phyloP scores from a whole-genome alignment of 2,329 filamentous ascomycete genomes.

The Aspergillus tubingensis region DNA sequence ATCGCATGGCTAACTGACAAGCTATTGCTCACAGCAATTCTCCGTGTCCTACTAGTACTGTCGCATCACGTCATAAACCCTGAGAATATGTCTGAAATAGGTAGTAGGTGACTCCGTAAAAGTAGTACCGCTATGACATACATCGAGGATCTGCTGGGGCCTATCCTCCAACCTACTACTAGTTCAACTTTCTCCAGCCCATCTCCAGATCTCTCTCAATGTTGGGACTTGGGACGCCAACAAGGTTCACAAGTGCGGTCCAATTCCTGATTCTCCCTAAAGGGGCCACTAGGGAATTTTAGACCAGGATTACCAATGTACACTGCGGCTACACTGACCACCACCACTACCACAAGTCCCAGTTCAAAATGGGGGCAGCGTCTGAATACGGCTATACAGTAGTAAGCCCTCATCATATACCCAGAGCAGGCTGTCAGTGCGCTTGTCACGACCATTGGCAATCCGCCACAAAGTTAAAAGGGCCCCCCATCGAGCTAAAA shows the following conservation, averaged over 20 bases:
- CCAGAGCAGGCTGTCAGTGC: background rate
- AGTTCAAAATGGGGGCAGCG: background rate
- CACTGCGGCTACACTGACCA: background rate
- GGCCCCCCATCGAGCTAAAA: too few relatives aligned
- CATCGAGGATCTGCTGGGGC: constrained; percentile 1
- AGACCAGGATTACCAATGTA: background rate
- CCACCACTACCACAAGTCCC: background rate
- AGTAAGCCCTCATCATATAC: background rate
- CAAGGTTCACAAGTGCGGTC: background rate
- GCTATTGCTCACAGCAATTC: too few relatives aligned
- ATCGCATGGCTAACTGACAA: background rate
- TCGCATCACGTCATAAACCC: background rate
- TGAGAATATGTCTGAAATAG: background rate
- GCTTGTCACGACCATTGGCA: background rate
- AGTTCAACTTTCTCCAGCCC: background rate
- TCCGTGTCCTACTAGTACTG: background rate
- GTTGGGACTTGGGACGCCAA: constrained; percentile 1
- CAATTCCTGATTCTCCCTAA: background rate
- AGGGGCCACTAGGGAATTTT: constrained; percentile 2
- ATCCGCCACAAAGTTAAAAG: background rate
- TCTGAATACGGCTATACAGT: background rate
- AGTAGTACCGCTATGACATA: background rate
- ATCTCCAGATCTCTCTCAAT: background rate
- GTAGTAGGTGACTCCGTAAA: background rate
- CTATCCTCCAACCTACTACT: background rate